Evolutionary conservation across 345 rosid genomes (phyloP), one percentile per base, ranked within the genome.

Genomic region (Hirschfeldia incana): DNA sequence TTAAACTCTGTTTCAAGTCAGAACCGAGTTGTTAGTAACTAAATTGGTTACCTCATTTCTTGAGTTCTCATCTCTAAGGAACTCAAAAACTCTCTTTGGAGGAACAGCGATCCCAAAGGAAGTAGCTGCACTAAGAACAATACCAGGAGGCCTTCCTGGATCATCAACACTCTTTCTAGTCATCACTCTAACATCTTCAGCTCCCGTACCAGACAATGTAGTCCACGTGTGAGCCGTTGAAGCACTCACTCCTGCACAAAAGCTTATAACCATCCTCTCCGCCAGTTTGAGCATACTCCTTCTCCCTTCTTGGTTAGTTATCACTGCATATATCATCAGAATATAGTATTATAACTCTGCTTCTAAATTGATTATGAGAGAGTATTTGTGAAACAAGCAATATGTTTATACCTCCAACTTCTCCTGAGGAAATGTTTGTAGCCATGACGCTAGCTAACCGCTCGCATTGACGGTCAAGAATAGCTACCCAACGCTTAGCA

Each of bases 111-210:
- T 90, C 99, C 99, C 91, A 80, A 95, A 95, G 3, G 98, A 95
- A 82, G 96, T 93, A 1, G 99, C 98, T 58, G 99, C 99, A 69
- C 97, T 93, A 17, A 95, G 88, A 34, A 95, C 96, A 83, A 93
- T 93, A 46, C 99, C 99, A 0, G 98, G 94, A 27, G 98, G 98
- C 74, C 97, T 86, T 53, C 98, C 98, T 1, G 99, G 99, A 76
- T 95, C 99, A 76, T 93, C 94, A 0, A 90, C 84, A 32, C 98
- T 95, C 85, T 93, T 93, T 39, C 99, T 77, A 17, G 99, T 93
- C 99, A 93, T 91, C 11, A 95, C 97, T 55, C 98, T 85, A 2
- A 95, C 98, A 81, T 95, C 99, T 70, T 90, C 99, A 13, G 93
- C 93, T 53, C 96, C 99, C 2, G 97, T 91, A 53, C 98, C 97